Conservation (phyloP, 2,329 filamentous ascomycete species). For the Calonectria honghensis region DNA sequence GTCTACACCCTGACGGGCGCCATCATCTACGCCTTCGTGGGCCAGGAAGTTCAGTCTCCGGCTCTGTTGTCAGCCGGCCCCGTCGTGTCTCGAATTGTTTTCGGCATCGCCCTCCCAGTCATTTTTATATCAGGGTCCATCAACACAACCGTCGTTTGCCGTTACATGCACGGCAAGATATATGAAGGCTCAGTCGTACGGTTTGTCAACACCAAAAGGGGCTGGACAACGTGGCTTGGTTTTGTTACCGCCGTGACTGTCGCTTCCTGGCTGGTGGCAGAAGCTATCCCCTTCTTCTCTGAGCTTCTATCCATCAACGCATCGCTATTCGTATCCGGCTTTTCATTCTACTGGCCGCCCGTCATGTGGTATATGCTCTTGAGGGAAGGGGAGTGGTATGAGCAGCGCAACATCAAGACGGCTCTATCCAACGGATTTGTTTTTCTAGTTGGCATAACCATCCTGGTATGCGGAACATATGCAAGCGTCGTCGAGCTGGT, state of each 20-base stretch:
- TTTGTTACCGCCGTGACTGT: background rate
- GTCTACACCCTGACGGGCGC: slow-evolving; percentile 9
- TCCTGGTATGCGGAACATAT: slow-evolving; percentile 11
- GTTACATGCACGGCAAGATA: slow-evolving; percentile 14
- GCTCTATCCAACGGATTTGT: background rate
- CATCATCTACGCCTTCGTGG: slow-evolving; percentile 13
- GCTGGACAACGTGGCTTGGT: background rate
- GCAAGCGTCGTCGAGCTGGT: background rate
- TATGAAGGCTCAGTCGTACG: background rate
- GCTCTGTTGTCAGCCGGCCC: slow-evolving; percentile 3
- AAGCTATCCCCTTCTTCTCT: slow-evolving; percentile 7
- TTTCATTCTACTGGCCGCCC: slow-evolving; percentile 16
- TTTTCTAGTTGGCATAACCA: background rate
- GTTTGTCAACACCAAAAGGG: slow-evolving; percentile 12
- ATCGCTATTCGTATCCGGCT: slow-evolving; percentile 4
- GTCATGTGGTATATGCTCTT: slow-evolving; percentile 13
- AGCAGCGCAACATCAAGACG: background rate
- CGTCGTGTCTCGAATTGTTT: background rate
- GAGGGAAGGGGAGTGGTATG: slow-evolving; percentile 19
- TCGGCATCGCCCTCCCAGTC: slow-evolving; percentile 3
- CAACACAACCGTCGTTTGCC: slow-evolving; percentile 9
- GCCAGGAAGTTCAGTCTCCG: slow-evolving; percentile 7
- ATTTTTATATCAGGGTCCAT: slow-evolving; percentile 13
- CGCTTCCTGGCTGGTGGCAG: background rate
- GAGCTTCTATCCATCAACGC: slow-evolving; percentile 11